phyloP scores from a whole-genome alignment of 148 eudicot species.

The Rhododendron mucronatum region DNA sequence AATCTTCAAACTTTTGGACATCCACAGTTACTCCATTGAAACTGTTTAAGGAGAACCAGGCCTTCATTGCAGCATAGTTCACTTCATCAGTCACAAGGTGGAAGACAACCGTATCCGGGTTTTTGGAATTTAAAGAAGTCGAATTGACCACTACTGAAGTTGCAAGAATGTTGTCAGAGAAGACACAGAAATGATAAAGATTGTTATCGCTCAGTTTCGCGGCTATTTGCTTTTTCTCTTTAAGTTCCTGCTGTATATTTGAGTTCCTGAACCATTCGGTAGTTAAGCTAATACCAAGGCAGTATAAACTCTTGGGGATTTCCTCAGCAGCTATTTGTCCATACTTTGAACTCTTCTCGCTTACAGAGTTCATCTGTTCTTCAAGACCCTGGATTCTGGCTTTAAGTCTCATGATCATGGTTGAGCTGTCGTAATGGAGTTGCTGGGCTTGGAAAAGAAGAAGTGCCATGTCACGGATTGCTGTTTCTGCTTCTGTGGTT shows the following conservation, averaged over 20 bases:
- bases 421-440: constrained; percentile 75
- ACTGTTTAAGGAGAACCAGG: constrained; percentile 74
- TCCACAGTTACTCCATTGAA: constrained; percentile 69
- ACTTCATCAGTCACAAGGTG: constrained; percentile 87
- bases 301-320: constrained; percentile 81
- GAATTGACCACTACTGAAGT: constrained; percentile 84
- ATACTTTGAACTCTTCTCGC: constrained; percentile 67
- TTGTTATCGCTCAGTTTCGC: constrained; percentile 50
- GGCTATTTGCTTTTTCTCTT: constrained; percentile 32
- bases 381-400: constrained; percentile 81
- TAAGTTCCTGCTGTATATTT: constrained; percentile 33
- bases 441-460: constrained; percentile 78
- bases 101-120: constrained; percentile 58
- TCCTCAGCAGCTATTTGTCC: constrained; percentile 92
- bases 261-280: constrained; percentile 68
- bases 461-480: constrained; percentile 75
- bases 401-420: constrained; percentile 83
- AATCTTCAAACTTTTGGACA: constrained; percentile 75
- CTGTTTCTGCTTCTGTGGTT: constrained; percentile 56
- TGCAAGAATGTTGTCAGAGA: constrained; percentile 85
- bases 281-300: constrained; percentile 70
- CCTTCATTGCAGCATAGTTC: constrained; percentile 79
- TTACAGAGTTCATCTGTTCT: constrained; percentile 66
- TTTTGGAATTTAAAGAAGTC: constrained; percentile 56
- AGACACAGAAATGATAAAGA: constrained; percentile 70